Evolutionary conservation across 257 asterid genomes (phyloP).

Genomic region (Plectranthus barbatus): DNA sequence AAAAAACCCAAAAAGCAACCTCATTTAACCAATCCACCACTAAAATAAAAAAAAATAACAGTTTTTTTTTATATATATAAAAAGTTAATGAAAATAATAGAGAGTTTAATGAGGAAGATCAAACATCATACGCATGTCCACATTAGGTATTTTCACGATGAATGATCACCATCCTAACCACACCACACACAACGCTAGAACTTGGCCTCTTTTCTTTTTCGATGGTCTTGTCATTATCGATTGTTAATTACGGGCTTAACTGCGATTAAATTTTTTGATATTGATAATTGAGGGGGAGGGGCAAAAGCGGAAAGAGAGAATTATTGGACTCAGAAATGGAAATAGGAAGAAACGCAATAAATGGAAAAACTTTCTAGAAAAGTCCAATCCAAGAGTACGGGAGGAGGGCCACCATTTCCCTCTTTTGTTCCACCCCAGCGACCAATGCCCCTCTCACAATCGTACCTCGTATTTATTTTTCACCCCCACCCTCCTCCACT

Average conservation of each 20-base stretch:
- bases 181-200: neutral
- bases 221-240: neutral
- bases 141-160: constrained; percentile 8
- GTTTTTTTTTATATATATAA: too few relatives aligned
- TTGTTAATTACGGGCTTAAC: too few relatives aligned
- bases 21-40: too few relatives aligned
- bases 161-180: neutral
- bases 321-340: constrained; percentile 56
- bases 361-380: constrained; percentile 64
- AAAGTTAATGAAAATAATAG: neutral
- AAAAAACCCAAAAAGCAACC: too few relatives aligned
- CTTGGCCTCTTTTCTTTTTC: neutral
- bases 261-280: neutral
- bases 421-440: constrained; percentile 35
- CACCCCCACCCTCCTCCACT: constrained; percentile 11
- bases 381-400: constrained; percentile 83
- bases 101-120: neutral
- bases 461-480: constrained; percentile 53
- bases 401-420: constrained; percentile 48
- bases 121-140: constrained; percentile 10
- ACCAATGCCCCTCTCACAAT: constrained; percentile 20
- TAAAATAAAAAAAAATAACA: too few relatives aligned
- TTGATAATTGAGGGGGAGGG: constrained; percentile 9
- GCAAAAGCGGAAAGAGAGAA: constrained; percentile 20
- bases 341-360: constrained; percentile 55